Base-by-base conservation (phyloP, 345 rosid species). In the Ceriops decandra region DNA sequence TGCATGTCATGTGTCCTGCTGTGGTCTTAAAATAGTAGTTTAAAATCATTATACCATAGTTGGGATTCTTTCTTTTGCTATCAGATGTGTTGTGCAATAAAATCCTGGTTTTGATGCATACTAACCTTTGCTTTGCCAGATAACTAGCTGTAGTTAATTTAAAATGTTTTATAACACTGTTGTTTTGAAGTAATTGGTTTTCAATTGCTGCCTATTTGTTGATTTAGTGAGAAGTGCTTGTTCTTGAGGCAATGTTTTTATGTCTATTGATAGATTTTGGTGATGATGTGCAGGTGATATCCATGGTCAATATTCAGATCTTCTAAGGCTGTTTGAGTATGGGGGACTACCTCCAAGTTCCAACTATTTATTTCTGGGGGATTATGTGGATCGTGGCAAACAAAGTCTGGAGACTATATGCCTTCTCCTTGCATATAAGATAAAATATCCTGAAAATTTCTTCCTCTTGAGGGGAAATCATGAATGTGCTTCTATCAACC, bases 331-430 rank as follows among this genome's bases (percentile, higher is more conserved):
- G 67, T 90, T 90, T 74, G 95, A 90, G 77, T 84, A 90, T 63
- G 97, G 95, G 56, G 95, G 95, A 17, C 84, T 86, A 46, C 97
- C 97, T 52, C 97, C 95, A 33, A 68, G 67, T 66, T 84, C 95
- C 53, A 90, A 85, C 74, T 90, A 90, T 82, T 79, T 90, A 66
- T 90, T 90, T 67, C 76, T 90, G 72, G 95, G 97, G 70, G 95
- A 90, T 53, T 90, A 88, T 78, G 97, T 90, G 46, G 97, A 90
- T 81, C 85, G 97, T 4, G 93, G 98, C 71, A 87, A 88, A 70
- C 97, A 90, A 77, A 87, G 98, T 71, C 77, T 90, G 1, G 97
- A 93, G 82, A 93, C 98, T 19, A 93, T 88, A 73, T 88, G 98
- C 71, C 91, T 92, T 67, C 88, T 92, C 63, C 85, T 92, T 5